Evolutionary conservation across 192 early-diverging fungal genomes (phyloP).

Genomic region (Glomus cerebriforme): DNA sequence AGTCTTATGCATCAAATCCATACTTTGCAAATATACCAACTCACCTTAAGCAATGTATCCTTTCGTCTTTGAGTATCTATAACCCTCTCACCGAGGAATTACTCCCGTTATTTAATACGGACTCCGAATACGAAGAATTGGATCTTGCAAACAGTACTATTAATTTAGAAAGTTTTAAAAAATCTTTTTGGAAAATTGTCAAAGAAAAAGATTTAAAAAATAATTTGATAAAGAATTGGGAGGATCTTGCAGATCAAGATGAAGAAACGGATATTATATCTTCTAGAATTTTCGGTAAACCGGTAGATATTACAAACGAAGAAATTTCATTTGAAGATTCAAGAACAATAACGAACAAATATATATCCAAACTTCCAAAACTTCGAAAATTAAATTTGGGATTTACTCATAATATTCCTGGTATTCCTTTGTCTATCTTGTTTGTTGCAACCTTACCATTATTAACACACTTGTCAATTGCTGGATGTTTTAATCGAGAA

Average conservation of each 20-base stretch:
- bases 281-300: neutral
- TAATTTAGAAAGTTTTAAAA: constrained; percentile 15
- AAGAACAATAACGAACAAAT: neutral
- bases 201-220: constrained; percentile 10
- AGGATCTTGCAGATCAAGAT: constrained; percentile 17
- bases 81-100: constrained; percentile 22
- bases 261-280: constrained; percentile 14
- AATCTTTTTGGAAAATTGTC: constrained; percentile 23
- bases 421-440: neutral
- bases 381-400: constrained; percentile 14
- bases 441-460: constrained; percentile 16
- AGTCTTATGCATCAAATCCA: neutral
- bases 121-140: constrained; percentile 26
- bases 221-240: constrained; percentile 26
- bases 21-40: constrained; percentile 30
- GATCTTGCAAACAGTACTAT: constrained; percentile 21
- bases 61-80: constrained; percentile 10
- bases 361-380: constrained; percentile 7
- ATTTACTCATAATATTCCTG: constrained; percentile 12
- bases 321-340: neutral
- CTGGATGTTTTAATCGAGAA: constrained; percentile 23
- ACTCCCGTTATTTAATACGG: constrained; percentile 8
- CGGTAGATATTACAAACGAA: neutral
- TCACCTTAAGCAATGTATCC: constrained; percentile 27
- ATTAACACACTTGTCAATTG: constrained; percentile 33